phyloP scores from a whole-genome alignment of 352 stramenopile genomes.

The Pythium graminicola region DNA sequence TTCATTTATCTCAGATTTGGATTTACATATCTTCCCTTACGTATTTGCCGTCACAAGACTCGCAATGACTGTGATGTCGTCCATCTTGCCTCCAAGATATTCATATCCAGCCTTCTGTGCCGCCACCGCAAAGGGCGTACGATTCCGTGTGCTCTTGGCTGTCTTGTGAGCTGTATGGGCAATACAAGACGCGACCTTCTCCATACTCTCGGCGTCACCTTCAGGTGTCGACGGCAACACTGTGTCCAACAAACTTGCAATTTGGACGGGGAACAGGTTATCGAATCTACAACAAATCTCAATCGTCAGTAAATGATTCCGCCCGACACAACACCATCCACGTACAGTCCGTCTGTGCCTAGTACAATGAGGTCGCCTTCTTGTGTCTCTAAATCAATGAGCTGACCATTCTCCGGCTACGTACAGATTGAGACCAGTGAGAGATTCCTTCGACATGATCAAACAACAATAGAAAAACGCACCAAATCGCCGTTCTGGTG shows the following conservation, averaged over 20 bases:
- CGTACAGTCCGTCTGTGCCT: conserved; percentile 91
- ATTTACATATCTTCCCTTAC: no score
- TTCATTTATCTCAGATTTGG: no score
- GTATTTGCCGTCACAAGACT: conserved; percentile 55
- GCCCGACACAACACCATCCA: conserved; percentile 8
- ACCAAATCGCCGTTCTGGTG: conserved; percentile 86
- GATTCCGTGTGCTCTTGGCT: conserved; percentile 58
- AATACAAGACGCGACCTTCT: conserved; percentile 72
- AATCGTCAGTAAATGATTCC: neutral
- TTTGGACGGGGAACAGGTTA: conserved; percentile 90
- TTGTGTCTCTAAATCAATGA: conserved; percentile 76
- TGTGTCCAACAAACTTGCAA: conserved; percentile 63
- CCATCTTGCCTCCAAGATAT: conserved; percentile 84
- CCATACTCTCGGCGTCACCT: conserved; percentile 53
- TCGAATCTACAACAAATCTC: conserved; percentile 76
- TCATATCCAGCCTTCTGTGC: conserved; percentile 71
- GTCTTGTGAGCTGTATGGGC: conserved; percentile 75
- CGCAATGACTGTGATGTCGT: conserved; percentile 88
- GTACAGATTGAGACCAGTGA: conserved; percentile 3
- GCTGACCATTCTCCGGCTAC: conserved; percentile 85
- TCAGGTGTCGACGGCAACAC: conserved; percentile 49
- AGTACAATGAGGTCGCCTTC: conserved; percentile 90
- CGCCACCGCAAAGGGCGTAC: conserved; percentile 70
- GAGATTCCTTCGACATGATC: neutral
- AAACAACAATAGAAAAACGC: conserved; percentile 1